These are phyloP conservation scores for Coccomyxa subellipsoidea DNA, from an alignment of 163 green algal genomes.

Conservation along the genomic window DNA sequence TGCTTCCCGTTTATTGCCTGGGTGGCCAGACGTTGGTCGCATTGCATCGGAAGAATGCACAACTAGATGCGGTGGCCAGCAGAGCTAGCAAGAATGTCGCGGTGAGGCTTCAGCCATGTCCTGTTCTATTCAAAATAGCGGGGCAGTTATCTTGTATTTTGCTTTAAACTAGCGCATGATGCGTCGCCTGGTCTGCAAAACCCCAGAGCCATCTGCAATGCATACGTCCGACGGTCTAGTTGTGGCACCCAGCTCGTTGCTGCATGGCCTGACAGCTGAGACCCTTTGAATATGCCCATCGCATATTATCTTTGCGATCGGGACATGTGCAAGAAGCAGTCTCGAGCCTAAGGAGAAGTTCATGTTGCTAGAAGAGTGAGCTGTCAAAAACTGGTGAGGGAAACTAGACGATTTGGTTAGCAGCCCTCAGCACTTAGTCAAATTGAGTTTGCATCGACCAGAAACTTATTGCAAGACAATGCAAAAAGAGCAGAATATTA, in stretches of 20 bases:
- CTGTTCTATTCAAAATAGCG: too few relatives aligned
- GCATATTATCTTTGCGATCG: too few relatives aligned
- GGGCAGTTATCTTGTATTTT: too few relatives aligned
- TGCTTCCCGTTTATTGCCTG: neutral
- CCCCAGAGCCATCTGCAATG: neutral
- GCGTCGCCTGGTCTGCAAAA: neutral
- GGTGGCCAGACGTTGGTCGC: neutral
- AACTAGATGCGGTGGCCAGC: slow-evolving; percentile 3
- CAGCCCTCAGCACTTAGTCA: too few relatives aligned
- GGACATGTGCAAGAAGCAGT: too few relatives aligned
- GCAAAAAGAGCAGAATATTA: too few relatives aligned
- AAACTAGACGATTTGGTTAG: neutral
- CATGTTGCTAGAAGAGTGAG: neutral
- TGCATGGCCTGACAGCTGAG: too few relatives aligned
- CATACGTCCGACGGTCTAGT: neutral
- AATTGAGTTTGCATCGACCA: too few relatives aligned
- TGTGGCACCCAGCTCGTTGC: neutral
- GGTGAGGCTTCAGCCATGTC: too few relatives aligned
- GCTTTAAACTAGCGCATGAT: neutral
- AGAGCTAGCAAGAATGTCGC: neutral
- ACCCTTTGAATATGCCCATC: too few relatives aligned
- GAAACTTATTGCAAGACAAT: too few relatives aligned
- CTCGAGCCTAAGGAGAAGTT: neutral
- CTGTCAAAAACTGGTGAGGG: neutral
- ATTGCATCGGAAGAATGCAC: neutral